A percentile compares a stretch with the other conserved stretches of the same genome.
Evolutionary conservation across 805 yeast species (phyloP).

Genomic region (Candida stauntonica): DNA sequence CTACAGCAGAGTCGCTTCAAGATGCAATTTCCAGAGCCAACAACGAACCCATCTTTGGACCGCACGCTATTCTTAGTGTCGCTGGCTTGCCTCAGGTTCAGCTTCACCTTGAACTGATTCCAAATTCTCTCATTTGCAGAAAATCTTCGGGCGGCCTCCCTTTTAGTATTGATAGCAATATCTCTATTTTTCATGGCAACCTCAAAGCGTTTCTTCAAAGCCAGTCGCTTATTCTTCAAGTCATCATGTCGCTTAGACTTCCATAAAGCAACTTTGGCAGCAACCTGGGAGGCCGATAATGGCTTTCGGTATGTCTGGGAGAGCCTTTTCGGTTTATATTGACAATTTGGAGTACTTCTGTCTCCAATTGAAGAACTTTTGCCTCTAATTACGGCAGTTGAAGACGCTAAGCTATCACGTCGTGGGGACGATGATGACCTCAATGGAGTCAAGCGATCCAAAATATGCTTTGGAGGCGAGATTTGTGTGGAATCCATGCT

Average conservation of each 20-base stretch:
- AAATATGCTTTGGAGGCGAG: not conserved
- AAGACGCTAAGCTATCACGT: too few relatives aligned
- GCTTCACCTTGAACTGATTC: conserved; percentile 2
- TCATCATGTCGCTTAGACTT: not conserved
- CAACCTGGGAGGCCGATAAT: not conserved
- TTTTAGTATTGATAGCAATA: conserved; percentile 3
- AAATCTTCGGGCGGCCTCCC: conserved; percentile 10
- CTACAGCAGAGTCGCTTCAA: too few relatives aligned
- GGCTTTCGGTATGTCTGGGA: not conserved
- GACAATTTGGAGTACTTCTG: too few relatives aligned
- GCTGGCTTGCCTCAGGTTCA: conserved; percentile 1
- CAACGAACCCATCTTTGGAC: too few relatives aligned
- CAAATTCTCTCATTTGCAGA: conserved; percentile 5
- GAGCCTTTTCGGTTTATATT: not conserved
- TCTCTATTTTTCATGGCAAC: conserved; percentile 4
- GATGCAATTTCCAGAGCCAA: too few relatives aligned
- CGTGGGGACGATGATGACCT: too few relatives aligned
- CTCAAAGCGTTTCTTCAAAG: not conserved
- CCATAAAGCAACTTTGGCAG: conserved; percentile 3
- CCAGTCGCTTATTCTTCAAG: not conserved
- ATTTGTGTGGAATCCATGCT: not conserved
- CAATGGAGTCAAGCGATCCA: not conserved
- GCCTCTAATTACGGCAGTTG: too few relatives aligned
- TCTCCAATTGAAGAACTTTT: too few relatives aligned
- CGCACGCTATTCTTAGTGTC: not conserved